Base-by-base conservation (phyloP, 768 basidiomycete species). In the Cubamyces sp. region DNA sequence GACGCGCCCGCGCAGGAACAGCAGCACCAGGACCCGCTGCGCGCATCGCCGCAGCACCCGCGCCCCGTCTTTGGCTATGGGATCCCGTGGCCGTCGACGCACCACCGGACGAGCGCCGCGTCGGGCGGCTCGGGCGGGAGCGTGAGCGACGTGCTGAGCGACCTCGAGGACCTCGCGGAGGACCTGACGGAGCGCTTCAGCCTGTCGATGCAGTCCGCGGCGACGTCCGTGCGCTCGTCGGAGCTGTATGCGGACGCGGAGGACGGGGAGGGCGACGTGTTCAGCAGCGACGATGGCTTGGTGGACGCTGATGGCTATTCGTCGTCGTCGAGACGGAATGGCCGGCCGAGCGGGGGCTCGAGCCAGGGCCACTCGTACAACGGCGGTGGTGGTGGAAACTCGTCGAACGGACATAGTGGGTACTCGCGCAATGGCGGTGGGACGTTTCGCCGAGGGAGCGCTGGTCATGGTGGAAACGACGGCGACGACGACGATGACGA, bases 401-500 rank as follows among this genome's bases (percentile, higher is more conserved):
- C 60, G 12, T 61, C 63, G 11, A 60, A 64, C 57, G 59, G 52
- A 3, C 51, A 40, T 42, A 52, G 39, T 19, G 50, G 54, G 6
- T 52, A 53, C 57, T 70, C 73, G 14, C 69, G 73, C 40, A 68
- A 73, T 42, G 74, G 74, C 5, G 59, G 61, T 43, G 67, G 64
- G 5, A 34, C 34, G 6, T 56, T 28, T 50, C 60, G 5, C 62
- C 62, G 34, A 54, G 70, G 45, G 60, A 72, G 47, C 65, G 72
- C n/a, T 51, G 67, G 48, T 61, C 69, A 76, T 42, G 78, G 77
- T 28, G 19, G 21, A 23, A 80, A 76, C 53, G 80, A 78, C 6
- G 62, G 55, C 15, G 79, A 78, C 56, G 76, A 78, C 54, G 59
- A 75, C 55, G 73, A 76, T 65, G 63, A 59, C 72, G 62, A 75